These are phyloP conservation scores for Sugiyamaella marilandica DNA, from an alignment of 805 yeast species.

Conservation along the genomic window DNA sequence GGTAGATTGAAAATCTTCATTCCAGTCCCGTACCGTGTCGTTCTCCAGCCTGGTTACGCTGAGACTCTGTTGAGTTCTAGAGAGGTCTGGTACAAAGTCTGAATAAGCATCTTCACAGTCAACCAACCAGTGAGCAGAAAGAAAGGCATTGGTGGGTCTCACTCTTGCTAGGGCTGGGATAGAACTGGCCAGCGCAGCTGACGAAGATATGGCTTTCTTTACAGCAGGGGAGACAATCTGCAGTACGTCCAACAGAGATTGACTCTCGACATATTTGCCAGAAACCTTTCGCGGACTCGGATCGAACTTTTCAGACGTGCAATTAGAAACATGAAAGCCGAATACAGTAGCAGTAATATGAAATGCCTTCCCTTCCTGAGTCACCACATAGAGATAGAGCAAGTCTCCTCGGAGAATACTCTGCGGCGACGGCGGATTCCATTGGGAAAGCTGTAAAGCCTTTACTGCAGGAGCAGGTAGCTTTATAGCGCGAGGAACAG, in stretches of 20 bases:
- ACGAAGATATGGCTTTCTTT: slow-evolving; percentile 9
- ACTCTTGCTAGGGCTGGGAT: slow-evolving; percentile 5
- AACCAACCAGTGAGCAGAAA: slow-evolving; percentile 79
- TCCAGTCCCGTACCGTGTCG: slow-evolving; percentile 60
- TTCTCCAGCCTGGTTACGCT: slow-evolving; percentile 57
- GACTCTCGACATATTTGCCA: slow-evolving; percentile 37
- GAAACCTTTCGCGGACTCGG: slow-evolving; percentile 43
- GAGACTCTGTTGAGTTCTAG: slow-evolving; percentile 54
- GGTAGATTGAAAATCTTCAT: slow-evolving; percentile 82
- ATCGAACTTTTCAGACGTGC: slow-evolving; percentile 64
- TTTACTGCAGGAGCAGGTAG: slow-evolving; percentile 35
- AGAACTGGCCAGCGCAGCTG: slow-evolving; percentile 27
- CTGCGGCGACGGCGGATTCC: slow-evolving; percentile 79
- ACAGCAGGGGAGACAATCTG: slow-evolving; percentile 56
- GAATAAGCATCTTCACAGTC: slow-evolving; percentile 21
- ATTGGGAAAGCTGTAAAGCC: slow-evolving; percentile 67
- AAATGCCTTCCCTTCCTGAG: slow-evolving; percentile 74
- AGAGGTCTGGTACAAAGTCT: slow-evolving; percentile 47
- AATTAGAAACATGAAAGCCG: slow-evolving; percentile 76
- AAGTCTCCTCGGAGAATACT: slow-evolving; percentile 69
- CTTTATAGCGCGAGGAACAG: not conserved
- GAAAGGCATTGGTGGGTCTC: slow-evolving; percentile 54
- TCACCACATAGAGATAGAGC: slow-evolving; percentile 65
- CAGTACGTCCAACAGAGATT: slow-evolving; percentile 58
- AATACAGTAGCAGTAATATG: slow-evolving; percentile 72